Percentiles rank a stretch among this genome's conserved stretches.
These are phyloP conservation scores for Elongisporangium prolatum DNA, from an alignment of 352 stramenopile genomes.

Conservation along the genomic window DNA sequence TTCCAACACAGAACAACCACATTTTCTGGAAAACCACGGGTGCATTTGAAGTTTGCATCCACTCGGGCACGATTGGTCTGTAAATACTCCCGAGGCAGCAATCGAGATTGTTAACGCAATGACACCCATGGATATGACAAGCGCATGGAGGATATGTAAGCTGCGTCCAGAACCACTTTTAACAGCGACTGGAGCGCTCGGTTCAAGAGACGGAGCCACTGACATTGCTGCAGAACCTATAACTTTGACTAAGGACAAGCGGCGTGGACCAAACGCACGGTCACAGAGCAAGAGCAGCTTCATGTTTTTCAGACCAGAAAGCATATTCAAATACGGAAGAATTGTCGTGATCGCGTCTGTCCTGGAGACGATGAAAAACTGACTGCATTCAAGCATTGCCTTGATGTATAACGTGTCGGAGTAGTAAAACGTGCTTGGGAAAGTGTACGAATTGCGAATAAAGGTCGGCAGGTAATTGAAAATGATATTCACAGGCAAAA, in stretches of 20 bases:
- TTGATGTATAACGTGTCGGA: conserved; percentile 16
- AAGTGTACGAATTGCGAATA: conserved; percentile 11
- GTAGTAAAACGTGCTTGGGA: conserved; percentile 8
- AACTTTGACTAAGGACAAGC: not conserved
- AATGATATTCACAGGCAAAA: conserved; percentile 21
- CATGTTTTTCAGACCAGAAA: conserved; percentile 16
- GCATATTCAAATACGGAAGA: conserved; percentile 27
- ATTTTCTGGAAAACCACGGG: conserved; percentile 25
- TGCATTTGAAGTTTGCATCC: conserved; percentile 23
- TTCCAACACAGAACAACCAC: conserved; percentile 26
- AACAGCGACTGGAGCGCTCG: not conserved
- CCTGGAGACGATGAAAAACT: conserved; percentile 25
- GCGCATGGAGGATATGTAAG: not conserved
- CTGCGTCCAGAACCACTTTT: not conserved
- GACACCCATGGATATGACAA: conserved; percentile 2
- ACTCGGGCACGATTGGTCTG: conserved; percentile 5
- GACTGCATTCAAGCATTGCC: conserved; percentile 17
- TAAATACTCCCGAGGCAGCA: conserved; percentile 9
- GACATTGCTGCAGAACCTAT: not conserved
- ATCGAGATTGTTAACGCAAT: conserved; percentile 14
- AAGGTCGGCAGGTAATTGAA: conserved; percentile 17
- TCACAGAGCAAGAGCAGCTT: conserved; percentile 19
- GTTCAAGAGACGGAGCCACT: not conserved
- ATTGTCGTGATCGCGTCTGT: conserved; percentile 15
- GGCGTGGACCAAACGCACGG: not conserved